Base-by-base conservation (phyloP, 2,329 filamentous ascomycete species). In the Penicillium sclerotiorum region DNA sequence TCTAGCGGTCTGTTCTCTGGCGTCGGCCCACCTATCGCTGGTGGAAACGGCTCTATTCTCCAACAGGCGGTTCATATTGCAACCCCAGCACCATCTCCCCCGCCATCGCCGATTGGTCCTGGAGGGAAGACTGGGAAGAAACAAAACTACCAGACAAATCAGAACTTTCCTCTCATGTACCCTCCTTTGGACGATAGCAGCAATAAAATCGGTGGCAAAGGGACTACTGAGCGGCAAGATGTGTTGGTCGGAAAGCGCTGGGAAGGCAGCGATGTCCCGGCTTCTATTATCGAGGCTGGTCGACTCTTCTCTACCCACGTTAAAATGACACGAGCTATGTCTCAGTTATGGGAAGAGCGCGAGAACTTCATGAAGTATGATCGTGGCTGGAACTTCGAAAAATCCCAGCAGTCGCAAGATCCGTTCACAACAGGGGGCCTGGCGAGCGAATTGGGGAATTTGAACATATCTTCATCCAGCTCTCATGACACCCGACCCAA, bases 71-170 rank as follows among this genome's bases (percentile, higher is more conserved):
- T 99, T 5, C 94, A 99, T 69, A 99, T 99, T 61, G 94, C 94
- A n/a, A 99, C 94, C 1, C 94, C 94, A 0, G 93, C 92, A 0
- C 94, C 94, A 1, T 99, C 94, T 0, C 94, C 94, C 20, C 94
- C 94, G 0, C 94, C 94, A 1, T 96, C 93, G 1, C 94, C 94
- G 8, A 87, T 87, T 27, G 92, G 83, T 1, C 81, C 83, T 3
- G 83, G 91, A 21, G 91, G 91, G 0, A 99, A 97, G 70, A 90
- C 89, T 45, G 92, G 88, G 1, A 99, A 99, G 78, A 99, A 99
- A 68, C 94, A 99, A 65, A 99, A 97, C 61, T 99, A 99, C 64
- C 94, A 99, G 70, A 99, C 94, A 0, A 99, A 99, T 65, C 94
- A 99, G 63, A 94, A 96, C 66, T 97, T 99, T 58, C 94, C 94